A percentile compares a stretch with the other conserved stretches of the same genome.
These are phyloP conservation scores for Kwoniella sp. DNA, from an alignment of 768 basidiomycete species.

Conservation along the genomic window DNA sequence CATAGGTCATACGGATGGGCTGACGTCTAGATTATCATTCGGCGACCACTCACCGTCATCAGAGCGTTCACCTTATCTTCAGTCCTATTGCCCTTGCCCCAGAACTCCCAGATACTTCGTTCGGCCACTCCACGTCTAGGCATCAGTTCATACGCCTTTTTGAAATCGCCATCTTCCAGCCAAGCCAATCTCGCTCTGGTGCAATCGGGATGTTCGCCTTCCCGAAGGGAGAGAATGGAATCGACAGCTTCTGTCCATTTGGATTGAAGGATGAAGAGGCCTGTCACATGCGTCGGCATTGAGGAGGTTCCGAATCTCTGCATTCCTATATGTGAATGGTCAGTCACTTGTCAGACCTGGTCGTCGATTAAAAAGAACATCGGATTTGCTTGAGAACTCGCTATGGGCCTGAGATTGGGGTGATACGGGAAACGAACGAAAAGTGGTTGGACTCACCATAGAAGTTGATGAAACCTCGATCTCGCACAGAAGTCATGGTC, in stretches of 20 bases:
- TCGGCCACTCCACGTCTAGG: slow-evolving; percentile 92
- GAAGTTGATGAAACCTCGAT: slow-evolving; percentile 94
- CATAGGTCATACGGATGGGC: no score
- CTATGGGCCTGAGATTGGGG: neutral
- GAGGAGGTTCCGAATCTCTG: slow-evolving; percentile 97
- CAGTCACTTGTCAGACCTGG: slow-evolving; percentile 12
- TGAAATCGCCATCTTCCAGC: slow-evolving; percentile 78
- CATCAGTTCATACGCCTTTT: slow-evolving; percentile 79
- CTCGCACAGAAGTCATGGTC: slow-evolving; percentile 74
- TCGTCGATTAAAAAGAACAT: no score
- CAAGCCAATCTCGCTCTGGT: slow-evolving; percentile 79
- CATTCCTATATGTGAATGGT: slow-evolving; percentile 69
- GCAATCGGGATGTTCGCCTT: slow-evolving; percentile 93
- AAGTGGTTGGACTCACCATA: slow-evolving; percentile 72
- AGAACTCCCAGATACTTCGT: slow-evolving; percentile 86
- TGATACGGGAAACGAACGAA: neutral
- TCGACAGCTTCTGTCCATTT: slow-evolving; percentile 88
- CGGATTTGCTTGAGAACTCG: no score
- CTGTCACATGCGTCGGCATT: slow-evolving; percentile 92
- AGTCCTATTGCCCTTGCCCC: slow-evolving; percentile 73
- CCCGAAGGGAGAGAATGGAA: slow-evolving; percentile 76
- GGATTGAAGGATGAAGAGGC: slow-evolving; percentile 81
- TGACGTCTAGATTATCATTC: no score
- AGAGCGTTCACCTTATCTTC: slow-evolving; percentile 75
- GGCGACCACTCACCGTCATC: slow-evolving; percentile 71